Conservation (phyloP, 305 asterid genomes). For the Fraxinus greggii region DNA sequence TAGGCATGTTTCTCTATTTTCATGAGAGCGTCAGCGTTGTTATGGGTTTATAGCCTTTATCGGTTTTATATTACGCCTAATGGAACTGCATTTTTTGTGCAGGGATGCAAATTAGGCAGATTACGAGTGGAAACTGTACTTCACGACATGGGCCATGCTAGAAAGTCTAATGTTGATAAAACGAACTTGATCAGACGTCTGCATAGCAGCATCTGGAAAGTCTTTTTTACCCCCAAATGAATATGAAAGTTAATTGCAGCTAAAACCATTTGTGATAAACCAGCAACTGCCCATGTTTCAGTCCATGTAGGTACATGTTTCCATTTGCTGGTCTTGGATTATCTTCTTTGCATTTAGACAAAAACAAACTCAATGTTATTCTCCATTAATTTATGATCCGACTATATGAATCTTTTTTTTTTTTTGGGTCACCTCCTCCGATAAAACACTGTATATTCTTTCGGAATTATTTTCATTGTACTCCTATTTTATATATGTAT, state of each 20-base stretch:
- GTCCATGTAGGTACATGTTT: constrained; percentile 29
- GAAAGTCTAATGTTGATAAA: constrained; percentile 19
- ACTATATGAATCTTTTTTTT: background rate
- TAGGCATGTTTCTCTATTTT: background rate
- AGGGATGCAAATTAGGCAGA: constrained; percentile 22
- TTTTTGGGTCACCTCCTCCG: background rate
- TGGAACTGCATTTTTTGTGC: background rate
- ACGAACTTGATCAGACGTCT: constrained; percentile 23
- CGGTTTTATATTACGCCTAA: background rate
- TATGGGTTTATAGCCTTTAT: background rate
- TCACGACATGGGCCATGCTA: constrained; percentile 30
- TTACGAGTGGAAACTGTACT: constrained; percentile 3
- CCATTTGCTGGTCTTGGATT: constrained; percentile 33
- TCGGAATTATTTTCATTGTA: background rate
- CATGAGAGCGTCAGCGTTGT: background rate
- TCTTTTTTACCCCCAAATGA: constrained; percentile 26
- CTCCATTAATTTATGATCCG: background rate
- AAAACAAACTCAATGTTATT: background rate
- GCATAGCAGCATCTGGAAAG: constrained; percentile 4
- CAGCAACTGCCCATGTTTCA: constrained; percentile 36
- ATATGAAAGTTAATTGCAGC: constrained; percentile 23
- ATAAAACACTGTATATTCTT: background rate
- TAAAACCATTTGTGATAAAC: constrained; percentile 18
- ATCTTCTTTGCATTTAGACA: constrained; percentile 1
- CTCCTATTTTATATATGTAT: background rate